Conservation (phyloP, 1,284 basidiomycete genomes). For the Trichosporon sp. region DNA sequence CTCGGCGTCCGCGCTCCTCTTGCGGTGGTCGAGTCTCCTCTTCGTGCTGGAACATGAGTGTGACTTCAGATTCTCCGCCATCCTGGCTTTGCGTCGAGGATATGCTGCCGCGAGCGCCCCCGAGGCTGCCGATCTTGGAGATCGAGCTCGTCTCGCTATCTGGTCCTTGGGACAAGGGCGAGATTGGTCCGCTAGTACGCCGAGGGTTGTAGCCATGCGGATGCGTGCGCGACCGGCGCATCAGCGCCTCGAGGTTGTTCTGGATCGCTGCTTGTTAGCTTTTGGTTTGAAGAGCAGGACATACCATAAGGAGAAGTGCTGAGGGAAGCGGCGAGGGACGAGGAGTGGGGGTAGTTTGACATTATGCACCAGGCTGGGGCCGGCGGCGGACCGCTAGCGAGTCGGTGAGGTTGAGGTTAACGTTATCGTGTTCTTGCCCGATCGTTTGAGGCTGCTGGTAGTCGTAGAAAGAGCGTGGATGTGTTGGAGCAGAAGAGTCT, state of each 20-base stretch:
- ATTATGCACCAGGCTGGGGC: slow-evolving; percentile 28
- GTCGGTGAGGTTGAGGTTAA: not conserved
- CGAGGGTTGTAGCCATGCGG: slow-evolving; percentile 28
- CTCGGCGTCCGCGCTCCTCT: slow-evolving; percentile 2
- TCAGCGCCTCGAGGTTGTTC: slow-evolving; percentile 52
- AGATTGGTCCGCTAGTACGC: slow-evolving; percentile 14
- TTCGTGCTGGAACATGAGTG: slow-evolving; percentile 29
- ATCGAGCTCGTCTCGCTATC: slow-evolving; percentile 18
- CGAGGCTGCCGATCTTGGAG: not conserved
- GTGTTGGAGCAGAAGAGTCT: not conserved
- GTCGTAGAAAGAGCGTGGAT: not conserved
- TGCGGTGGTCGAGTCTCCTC: not conserved
- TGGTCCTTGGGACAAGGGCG: slow-evolving; percentile 1
- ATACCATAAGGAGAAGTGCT: slow-evolving; percentile 52
- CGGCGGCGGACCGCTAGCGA: slow-evolving; percentile 5
- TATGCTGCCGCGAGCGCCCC: not conserved
- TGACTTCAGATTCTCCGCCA: slow-evolving; percentile 21
- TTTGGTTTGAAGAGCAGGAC: slow-evolving; percentile 19
- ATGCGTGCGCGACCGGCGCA: slow-evolving; percentile 45
- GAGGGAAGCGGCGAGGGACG: slow-evolving; percentile 45
- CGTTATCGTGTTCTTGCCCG: not conserved
- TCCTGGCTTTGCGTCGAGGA: not conserved
- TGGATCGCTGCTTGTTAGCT: slow-evolving; percentile 45
- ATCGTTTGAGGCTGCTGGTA: not conserved
- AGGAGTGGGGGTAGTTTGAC: slow-evolving; percentile 53